phyloP scores from a whole-genome alignment of 257 asterid species.

The Prunella vulgaris region DNA sequence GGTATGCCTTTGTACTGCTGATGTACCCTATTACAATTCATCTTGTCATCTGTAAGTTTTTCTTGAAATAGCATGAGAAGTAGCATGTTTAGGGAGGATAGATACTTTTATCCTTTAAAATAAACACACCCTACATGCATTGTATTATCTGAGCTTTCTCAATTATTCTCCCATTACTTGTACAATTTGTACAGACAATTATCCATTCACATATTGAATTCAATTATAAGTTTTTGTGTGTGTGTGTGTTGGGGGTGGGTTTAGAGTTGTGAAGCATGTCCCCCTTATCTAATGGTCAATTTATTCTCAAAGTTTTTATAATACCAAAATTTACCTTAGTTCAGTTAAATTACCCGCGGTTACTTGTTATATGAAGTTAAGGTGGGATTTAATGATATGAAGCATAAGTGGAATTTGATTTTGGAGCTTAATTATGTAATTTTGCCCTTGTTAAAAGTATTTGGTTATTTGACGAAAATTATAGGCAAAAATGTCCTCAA shows the following conservation, averaged over 20 bases:
- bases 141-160: neutral
- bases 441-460: neutral
- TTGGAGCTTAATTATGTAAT: neutral
- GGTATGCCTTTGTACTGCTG: constrained; percentile 11
- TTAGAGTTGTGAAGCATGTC: neutral
- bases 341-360: no score
- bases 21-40: neutral
- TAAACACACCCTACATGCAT: no score
- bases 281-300: neutral
- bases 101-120: no score
- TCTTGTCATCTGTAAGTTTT: neutral
- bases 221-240: neutral
- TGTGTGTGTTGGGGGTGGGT: neutral
- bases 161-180: neutral
- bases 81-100: no score
- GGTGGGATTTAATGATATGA: no score
- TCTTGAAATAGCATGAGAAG: constrained; percentile 4
- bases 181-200: neutral
- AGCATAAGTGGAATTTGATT: neutral
- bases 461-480: neutral
- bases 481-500: no score
- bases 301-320: no score
- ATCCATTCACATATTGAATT: neutral
- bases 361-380: no score
- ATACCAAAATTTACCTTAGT: no score